A percentile compares a stretch with the other conserved stretches of the same genome.
These are phyloP conservation scores for Peronospora tabacina DNA, from an alignment of 352 stramenopile species.

Conservation along the genomic window DNA sequence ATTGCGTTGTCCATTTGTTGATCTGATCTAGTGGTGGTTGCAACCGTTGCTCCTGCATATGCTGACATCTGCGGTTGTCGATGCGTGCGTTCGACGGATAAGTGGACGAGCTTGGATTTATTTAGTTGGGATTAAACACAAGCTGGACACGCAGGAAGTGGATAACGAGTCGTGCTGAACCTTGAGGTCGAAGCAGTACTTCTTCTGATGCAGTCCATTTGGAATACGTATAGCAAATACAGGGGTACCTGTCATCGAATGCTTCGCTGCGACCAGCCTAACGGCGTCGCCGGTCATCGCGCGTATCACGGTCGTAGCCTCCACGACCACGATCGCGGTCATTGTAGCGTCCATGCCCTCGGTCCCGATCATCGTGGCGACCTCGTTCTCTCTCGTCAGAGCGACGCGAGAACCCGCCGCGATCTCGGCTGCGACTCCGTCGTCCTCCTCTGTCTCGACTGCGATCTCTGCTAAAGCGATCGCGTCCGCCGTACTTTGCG, in stretches of 20 bases:
- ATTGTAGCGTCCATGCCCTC: constrained; percentile 41
- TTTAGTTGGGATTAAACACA: constrained; percentile 59
- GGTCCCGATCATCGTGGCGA: constrained; percentile 40
- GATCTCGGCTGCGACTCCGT: constrained; percentile 41
- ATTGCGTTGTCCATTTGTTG: constrained; percentile 21
- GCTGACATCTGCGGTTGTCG: constrained; percentile 21
- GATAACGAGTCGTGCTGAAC: constrained; percentile 8
- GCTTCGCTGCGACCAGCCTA: constrained; percentile 12
- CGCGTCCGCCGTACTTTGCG: constrained; percentile 53
- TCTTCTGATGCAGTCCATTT: constrained; percentile 10
- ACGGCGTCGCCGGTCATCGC: constrained; percentile 36
- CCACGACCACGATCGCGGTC: constrained; percentile 48
- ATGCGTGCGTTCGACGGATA: constrained; percentile 30
- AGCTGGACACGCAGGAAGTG: constrained; percentile 35
- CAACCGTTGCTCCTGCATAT: constrained; percentile 4
- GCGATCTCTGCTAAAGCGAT: constrained; percentile 39
- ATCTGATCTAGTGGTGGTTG: constrained; percentile 15
- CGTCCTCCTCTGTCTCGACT: constrained; percentile 39
- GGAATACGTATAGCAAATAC: constrained; percentile 18
- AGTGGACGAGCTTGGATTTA: constrained; percentile 51
- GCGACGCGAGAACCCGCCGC: constrained; percentile 33
- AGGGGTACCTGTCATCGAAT: constrained; percentile 7
- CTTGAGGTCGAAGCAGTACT: constrained; percentile 11
- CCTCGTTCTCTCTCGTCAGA: constrained; percentile 42
- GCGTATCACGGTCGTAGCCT: constrained; percentile 35